Evolutionary conservation across 2,329 filamentous ascomycete genomes (phyloP).

Genomic region (Cercospora beticola): DNA sequence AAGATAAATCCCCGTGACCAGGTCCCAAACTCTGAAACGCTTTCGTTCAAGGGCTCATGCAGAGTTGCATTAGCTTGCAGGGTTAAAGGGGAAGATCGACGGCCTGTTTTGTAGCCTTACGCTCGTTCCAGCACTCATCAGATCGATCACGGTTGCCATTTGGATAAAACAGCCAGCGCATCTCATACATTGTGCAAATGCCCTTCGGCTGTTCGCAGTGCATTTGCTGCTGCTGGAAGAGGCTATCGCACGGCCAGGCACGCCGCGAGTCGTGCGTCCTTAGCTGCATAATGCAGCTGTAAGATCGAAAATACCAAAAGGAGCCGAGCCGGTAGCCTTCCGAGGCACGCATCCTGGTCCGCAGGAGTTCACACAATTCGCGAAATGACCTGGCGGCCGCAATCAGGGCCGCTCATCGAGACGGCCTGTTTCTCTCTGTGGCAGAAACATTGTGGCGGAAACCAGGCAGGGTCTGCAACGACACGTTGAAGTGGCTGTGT

Average conservation of each 20-base stretch:
- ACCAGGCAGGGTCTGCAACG: neutral
- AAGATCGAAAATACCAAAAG: slow-evolving; percentile 7
- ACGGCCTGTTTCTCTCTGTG: neutral
- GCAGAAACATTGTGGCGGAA: neutral
- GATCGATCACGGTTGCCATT: neutral
- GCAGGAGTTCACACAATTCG: neutral
- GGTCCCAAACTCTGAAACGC: slow-evolving; percentile 14
- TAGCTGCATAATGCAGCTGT: slow-evolving; percentile 12
- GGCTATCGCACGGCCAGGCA: neutral
- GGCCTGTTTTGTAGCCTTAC: slow-evolving; percentile 7
- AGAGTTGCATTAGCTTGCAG: slow-evolving; percentile 11
- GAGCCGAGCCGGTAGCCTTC: slow-evolving; percentile 7
- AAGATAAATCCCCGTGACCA: neutral
- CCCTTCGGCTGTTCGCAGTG: neutral
- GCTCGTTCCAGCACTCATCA: neutral
- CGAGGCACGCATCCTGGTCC: slow-evolving; percentile 3
- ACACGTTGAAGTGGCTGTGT: neutral
- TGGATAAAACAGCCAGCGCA: neutral
- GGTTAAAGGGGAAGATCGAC: slow-evolving; percentile 10
- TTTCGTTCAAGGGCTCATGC: slow-evolving; percentile 7
- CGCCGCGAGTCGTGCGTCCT: slow-evolving; percentile 1
- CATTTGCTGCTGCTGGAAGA: neutral
- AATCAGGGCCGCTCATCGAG: neutral
- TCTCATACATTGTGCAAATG: neutral
- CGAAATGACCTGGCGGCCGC: neutral